phyloP scores from a whole-genome alignment of 306 rosid species.

The Hippophae rhamnoides region DNA sequence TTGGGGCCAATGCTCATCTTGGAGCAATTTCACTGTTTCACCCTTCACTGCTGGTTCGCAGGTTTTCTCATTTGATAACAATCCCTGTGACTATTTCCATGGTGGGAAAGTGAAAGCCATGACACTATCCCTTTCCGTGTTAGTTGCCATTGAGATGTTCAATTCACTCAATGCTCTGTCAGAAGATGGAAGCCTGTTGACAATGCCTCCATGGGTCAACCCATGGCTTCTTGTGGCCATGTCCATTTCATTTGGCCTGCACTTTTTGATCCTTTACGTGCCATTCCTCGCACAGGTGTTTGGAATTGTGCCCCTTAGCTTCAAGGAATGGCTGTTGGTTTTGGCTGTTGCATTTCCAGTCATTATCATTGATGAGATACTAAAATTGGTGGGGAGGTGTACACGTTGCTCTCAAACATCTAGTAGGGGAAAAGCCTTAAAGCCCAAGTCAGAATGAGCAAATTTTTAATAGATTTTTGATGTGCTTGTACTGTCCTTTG shows the following conservation, averaged over 20 bases:
- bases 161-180: slow-evolving; percentile 89
- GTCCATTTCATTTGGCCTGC: slow-evolving; percentile 80
- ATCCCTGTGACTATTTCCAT: slow-evolving; percentile 74
- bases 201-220: slow-evolving; percentile 98
- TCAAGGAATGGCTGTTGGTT: slow-evolving; percentile 40
- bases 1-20: slow-evolving; percentile 74
- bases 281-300: slow-evolving; percentile 79
- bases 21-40: slow-evolving; percentile 64
- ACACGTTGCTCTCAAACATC: slow-evolving; percentile 28
- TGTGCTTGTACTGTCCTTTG: no score
- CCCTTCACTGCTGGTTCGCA: slow-evolving; percentile 71
- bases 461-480: no score
- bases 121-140: slow-evolving; percentile 79
- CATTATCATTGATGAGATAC: slow-evolving; percentile 30
- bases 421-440: slow-evolving; percentile 18
- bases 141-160: slow-evolving; percentile 97
- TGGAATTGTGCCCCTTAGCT: slow-evolving; percentile 76
- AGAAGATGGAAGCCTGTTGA: slow-evolving; percentile 73
- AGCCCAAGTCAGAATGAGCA: slow-evolving; percentile 57
- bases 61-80: slow-evolving; percentile 34
- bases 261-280: slow-evolving; percentile 78
- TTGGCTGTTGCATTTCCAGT: slow-evolving; percentile 31
- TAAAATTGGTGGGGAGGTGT: slow-evolving; percentile 35
- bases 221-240: slow-evolving; percentile 94
- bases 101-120: slow-evolving; percentile 77